phyloP scores from a whole-genome alignment of 768 basidiomycete genomes.

The Mycena kentingensis region DNA sequence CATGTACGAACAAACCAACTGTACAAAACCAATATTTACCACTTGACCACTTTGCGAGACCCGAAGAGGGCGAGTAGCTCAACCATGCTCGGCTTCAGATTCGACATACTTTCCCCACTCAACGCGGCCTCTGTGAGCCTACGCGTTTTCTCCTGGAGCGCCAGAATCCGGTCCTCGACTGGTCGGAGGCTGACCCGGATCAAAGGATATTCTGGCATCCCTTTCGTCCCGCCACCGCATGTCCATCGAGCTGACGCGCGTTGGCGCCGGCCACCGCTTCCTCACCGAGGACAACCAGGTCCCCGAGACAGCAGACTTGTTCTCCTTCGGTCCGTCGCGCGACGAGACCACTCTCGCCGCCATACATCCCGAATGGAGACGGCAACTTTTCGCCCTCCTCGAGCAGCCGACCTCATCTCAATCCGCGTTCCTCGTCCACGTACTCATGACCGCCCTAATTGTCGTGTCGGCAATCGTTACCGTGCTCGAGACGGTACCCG shows the following conservation, averaged over 20 bases:
- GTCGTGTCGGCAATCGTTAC: constrained; percentile 75
- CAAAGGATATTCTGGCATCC: too few species aligned
- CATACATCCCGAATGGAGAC: constrained; percentile 60
- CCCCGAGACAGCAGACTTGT: constrained; percentile 41
- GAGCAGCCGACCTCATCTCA: constrained; percentile 79
- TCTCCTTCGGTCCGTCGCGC: constrained; percentile 37
- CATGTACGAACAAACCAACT: too few species aligned
- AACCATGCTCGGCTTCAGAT: too few species aligned
- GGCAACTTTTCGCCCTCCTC: constrained; percentile 66
- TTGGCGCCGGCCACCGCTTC: constrained; percentile 37
- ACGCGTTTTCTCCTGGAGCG: too few species aligned
- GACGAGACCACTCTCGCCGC: constrained; percentile 37
- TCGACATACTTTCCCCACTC: too few species aligned
- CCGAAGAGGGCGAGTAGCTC: too few species aligned
- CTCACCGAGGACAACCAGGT: constrained; percentile 44
- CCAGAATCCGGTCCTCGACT: too few species aligned
- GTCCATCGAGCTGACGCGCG: constrained; percentile 33
- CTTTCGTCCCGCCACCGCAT: too few species aligned
- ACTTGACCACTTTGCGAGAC: too few species aligned
- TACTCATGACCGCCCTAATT: constrained; percentile 71
- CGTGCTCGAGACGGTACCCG: constrained; percentile 77
- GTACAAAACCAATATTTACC: too few species aligned
- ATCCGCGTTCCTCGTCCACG: constrained; percentile 75
- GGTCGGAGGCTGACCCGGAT: too few species aligned
- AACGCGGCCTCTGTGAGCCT: too few species aligned